Evolutionary conservation across 176 grass and related monocot genomes (phyloP).

Genomic region (Aechmea fasciata): DNA sequence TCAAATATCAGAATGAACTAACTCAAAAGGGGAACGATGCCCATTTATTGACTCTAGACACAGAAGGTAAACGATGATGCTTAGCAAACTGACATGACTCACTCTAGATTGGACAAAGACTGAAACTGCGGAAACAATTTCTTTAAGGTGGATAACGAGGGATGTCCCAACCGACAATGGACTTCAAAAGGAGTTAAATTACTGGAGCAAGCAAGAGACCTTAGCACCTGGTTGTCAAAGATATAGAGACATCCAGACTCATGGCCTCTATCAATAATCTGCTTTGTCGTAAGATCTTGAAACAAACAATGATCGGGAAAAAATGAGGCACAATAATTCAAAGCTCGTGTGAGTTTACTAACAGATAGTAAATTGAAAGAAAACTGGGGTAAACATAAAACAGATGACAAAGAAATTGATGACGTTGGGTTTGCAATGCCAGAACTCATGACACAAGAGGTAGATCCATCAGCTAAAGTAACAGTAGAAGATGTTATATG

Average conservation of each 20-base stretch:
- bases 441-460: no score
- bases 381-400: background rate
- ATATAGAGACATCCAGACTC: background rate
- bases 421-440: no score
- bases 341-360: background rate
- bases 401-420: background rate
- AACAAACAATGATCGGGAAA: background rate
- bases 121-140: background rate
- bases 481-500: no score
- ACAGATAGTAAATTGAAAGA: constrained; percentile 3
- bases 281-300: background rate
- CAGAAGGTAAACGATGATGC: background rate
- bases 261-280: background rate
- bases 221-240: background rate
- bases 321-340: background rate
- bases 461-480: no score
- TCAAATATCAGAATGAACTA: background rate
- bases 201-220: background rate
- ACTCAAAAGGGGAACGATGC: background rate
- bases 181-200: background rate
- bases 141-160: background rate
- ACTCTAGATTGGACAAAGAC: background rate
- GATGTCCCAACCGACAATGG: background rate
- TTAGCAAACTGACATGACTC: constrained; percentile 2
- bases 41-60: background rate